Evolutionary conservation across 2,329 filamentous ascomycete genomes (phyloP), one percentile per base, ranked within the genome.

Genomic region (Pseudocercospora macadamiae): DNA sequence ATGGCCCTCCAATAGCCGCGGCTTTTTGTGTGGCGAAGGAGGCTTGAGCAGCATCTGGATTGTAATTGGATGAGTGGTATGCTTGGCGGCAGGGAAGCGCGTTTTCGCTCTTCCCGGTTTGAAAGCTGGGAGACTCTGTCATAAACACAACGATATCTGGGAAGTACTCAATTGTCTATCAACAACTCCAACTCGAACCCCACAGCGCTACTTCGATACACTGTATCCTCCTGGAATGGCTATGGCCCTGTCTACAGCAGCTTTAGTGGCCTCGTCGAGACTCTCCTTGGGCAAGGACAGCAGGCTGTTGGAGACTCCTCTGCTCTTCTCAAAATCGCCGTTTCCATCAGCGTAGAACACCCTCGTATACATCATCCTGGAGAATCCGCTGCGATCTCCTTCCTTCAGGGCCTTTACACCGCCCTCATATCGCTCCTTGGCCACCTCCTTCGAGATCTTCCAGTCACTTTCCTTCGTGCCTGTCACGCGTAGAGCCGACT

Each of bases 381-480:
- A 55, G 10, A 54, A 62, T 2, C 53, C 59, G 12, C 65, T 66
- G 52, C 53, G 66, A 16, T 79, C 77, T 23, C 78, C 81, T 9
- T 60, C 52, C 59, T 80, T 70, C 6, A 88, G 48, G 18, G 70
- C 69, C 53, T 77, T 77, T 56, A 77, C 61, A 0, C 79, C 85
- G 1, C 80, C 76, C 52, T 75, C 70, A 61, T 79, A 84, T 19
- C 85, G 78, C 68, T 83, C 72, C 37, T 74, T 62, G 1, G 76
- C 72, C 0, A 70, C 64, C 71, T 86, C 80, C 6, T 79, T 71
- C 1, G 68, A 75, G 55, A 90, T 79, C 2, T 69, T 78, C 87
- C 87, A 90, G 66, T 89, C 86, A 0, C 71, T 73, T 36, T 86
- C 82, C 1, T 74, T 81, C 0, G 82, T 84, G 0, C 80, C 80